Percentiles rank a stretch among this genome's conserved stretches.
These are phyloP conservation scores for Xanthoconium stramineum DNA, from an alignment of 768 basidiomycete species.

Conservation along the genomic window DNA sequence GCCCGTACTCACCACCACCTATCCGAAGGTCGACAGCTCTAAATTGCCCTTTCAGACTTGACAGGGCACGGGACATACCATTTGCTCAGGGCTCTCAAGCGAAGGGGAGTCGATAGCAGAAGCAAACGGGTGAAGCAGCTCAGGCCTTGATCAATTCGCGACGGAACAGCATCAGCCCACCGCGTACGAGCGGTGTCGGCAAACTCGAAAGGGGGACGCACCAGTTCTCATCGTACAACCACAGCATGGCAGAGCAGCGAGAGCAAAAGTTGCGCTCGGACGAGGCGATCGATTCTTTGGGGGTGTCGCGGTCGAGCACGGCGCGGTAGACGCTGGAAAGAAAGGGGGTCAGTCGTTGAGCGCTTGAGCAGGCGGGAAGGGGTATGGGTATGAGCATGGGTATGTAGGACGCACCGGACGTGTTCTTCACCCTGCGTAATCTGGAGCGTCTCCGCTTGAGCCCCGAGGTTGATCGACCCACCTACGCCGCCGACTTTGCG, in stretches of 20 bases:
- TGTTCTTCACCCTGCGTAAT: constrained; percentile 51
- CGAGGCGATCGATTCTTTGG: constrained; percentile 42
- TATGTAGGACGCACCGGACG: constrained; percentile 39
- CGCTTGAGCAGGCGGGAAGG: background rate
- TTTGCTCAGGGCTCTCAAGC: constrained; percentile 45
- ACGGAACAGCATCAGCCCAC: background rate
- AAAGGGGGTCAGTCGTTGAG: background rate
- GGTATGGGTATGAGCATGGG: too few relatives aligned
- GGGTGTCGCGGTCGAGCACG: constrained; percentile 53
- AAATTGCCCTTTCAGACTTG: background rate
- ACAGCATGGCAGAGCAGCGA: constrained; percentile 64
- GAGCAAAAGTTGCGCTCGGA: constrained; percentile 65
- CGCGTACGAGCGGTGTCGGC: too few relatives aligned
- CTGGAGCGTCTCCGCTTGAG: constrained; percentile 46
- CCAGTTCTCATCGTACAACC: constrained; percentile 59
- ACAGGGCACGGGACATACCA: constrained; percentile 37
- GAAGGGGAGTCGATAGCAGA: constrained; percentile 62
- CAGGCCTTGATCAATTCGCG: constrained; percentile 44
- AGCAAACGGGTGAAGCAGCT: constrained; percentile 64
- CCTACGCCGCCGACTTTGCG: constrained; percentile 66
- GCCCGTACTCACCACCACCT: constrained; percentile 45
- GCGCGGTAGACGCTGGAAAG: constrained; percentile 56
- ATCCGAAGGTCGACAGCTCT: background rate
- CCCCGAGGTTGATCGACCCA: constrained; percentile 69
- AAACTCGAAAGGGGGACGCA: constrained; percentile 22